Conservation (phyloP, 2,329 filamentous ascomycete species). For the Cryphonectria naterciae region DNA sequence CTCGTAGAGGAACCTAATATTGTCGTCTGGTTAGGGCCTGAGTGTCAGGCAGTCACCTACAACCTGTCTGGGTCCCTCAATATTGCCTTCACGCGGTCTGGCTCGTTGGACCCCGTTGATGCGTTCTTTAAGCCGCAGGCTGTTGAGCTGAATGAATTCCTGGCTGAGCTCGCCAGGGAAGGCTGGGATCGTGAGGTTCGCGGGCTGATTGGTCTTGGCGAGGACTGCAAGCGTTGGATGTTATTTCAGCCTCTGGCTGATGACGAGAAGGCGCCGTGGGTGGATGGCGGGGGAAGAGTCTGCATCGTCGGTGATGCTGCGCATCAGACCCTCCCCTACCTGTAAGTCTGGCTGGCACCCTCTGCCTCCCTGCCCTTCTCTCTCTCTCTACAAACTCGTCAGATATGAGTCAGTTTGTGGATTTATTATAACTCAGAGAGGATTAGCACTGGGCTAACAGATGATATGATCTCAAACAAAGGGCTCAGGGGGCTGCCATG, state of each 20-base stretch:
- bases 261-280: conserved; percentile 29
- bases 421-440: too few species aligned
- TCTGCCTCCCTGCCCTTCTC: not conserved
- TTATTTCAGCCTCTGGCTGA: conserved; percentile 31
- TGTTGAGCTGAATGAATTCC: conserved; percentile 30
- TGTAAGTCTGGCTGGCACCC: conserved; percentile 27
- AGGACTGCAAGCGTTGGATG: conserved; percentile 28
- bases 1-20: conserved; percentile 31
- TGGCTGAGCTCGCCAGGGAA: conserved; percentile 19
- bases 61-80: conserved; percentile 31
- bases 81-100: conserved; percentile 33
- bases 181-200: conserved; percentile 31
- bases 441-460: not conserved
- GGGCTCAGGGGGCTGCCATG: conserved; percentile 32
- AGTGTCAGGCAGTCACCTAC: conserved; percentile 32
- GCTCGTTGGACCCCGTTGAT: conserved; percentile 29
- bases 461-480: conserved; percentile 13
- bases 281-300: conserved; percentile 28
- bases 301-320: conserved; percentile 33
- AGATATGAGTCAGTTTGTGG: too few species aligned
- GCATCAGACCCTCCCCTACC: conserved; percentile 31
- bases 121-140: conserved; percentile 30
- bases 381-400: too few species aligned
- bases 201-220: conserved; percentile 31
- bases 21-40: conserved; percentile 32